A percentile compares a stretch with the other conserved stretches of the same genome.
phyloP scores from a whole-genome alignment of 2,329 filamentous ascomycete species.

The Penicillium sp. region DNA sequence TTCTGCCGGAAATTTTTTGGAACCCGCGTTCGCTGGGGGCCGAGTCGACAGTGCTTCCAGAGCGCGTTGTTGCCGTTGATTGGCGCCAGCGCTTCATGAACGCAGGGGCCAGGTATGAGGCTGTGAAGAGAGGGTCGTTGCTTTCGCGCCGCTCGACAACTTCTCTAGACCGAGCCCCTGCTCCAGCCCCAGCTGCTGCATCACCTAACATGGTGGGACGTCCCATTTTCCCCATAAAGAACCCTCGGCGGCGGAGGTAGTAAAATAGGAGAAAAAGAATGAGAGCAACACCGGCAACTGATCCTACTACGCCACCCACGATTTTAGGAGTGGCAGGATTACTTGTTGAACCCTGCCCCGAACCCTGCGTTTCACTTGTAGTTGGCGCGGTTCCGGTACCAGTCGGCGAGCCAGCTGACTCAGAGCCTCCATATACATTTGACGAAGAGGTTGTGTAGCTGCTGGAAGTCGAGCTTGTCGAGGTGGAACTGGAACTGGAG shows the following conservation, averaged over 20 bases:
- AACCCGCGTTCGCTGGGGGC: conserved; percentile 40
- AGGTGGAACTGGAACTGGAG: background rate
- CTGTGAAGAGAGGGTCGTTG: conserved; percentile 32
- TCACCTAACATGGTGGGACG: conserved; percentile 23
- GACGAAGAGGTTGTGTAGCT: conserved; percentile 1
- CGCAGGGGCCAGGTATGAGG: conserved; percentile 31
- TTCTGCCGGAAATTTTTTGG: conserved; percentile 43
- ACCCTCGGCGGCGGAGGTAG: conserved; percentile 44
- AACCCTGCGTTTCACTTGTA: conserved; percentile 9
- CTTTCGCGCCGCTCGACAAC: conserved; percentile 35
- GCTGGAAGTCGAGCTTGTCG: background rate
- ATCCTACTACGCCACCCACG: conserved; percentile 56
- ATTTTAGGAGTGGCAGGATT: conserved; percentile 44
- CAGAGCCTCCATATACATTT: background rate
- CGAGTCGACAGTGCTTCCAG: conserved; percentile 28
- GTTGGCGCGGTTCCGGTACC: conserved; percentile 8
- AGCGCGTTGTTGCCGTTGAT: conserved; percentile 30
- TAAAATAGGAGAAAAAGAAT: conserved; percentile 35
- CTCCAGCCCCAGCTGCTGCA: conserved; percentile 5
- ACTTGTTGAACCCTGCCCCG: conserved; percentile 12
- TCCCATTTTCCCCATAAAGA: conserved; percentile 22
- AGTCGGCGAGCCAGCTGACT: conserved; percentile 5
- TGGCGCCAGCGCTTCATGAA: conserved; percentile 37
- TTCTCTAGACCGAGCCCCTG: conserved; percentile 16
- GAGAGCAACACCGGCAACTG: conserved; percentile 50